Percentiles rank a stretch among this genome's conserved stretches.
Conservation (phyloP, 2,329 filamentous ascomycete genomes). For the Ceratocystis cubensis region DNA sequence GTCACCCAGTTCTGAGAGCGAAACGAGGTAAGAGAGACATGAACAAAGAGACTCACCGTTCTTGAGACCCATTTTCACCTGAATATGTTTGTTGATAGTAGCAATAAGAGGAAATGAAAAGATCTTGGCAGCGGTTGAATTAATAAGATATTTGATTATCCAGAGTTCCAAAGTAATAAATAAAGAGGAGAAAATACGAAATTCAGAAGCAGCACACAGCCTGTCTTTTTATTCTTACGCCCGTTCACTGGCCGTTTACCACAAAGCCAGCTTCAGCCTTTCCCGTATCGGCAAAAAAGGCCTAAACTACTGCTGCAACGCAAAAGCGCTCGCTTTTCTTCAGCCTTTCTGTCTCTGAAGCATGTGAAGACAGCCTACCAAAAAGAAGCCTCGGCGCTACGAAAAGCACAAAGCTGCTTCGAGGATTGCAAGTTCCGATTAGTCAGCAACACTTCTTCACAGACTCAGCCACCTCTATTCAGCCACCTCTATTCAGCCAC, state of each 20-base stretch:
- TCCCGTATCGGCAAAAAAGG: background rate
- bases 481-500: background rate
- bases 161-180: background rate
- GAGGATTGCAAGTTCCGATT: background rate
- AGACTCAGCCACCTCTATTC: background rate
- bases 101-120: background rate
- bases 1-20: background rate
- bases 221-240: background rate
- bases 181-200: background rate
- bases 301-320: too few relatives aligned
- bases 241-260: too few relatives aligned
- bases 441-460: background rate
- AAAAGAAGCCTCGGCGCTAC: background rate
- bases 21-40: background rate
- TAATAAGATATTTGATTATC: background rate
- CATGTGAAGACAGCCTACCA: background rate
- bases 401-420: background rate
- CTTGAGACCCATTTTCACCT: constrained; percentile 15
- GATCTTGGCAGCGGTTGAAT: too few relatives aligned
- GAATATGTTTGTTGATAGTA: background rate
- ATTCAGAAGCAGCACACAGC: background rate
- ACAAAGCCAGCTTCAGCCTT: background rate
- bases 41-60: constrained; percentile 14
- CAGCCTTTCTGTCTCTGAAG: background rate
- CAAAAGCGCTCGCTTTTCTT: too few relatives aligned